These are phyloP conservation scores for Plasmopara viticola DNA, from an alignment of 352 stramenopile species.

Conservation along the genomic window DNA sequence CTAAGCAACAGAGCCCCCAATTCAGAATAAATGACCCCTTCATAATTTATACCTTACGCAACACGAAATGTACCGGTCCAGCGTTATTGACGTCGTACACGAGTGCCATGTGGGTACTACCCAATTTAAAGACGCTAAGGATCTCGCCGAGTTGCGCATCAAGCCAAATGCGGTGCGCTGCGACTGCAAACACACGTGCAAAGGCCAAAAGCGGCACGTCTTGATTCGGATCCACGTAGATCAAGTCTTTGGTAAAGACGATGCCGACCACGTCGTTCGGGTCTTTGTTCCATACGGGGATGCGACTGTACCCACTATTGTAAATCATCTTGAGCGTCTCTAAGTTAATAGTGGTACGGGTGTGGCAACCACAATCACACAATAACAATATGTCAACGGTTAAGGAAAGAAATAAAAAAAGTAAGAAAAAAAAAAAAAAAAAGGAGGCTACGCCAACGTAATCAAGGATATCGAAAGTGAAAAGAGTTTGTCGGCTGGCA, in stretches of 20 bases:
- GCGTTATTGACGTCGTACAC: constrained; percentile 80
- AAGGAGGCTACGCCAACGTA: neutral
- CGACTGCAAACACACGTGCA: constrained; percentile 80
- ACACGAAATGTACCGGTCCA: constrained; percentile 42
- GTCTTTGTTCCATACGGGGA: constrained; percentile 94
- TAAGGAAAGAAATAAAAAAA: constrained; percentile 19
- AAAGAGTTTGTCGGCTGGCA: constrained; percentile 75
- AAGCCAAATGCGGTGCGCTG: constrained; percentile 63
- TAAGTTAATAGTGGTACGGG: constrained; percentile 41
- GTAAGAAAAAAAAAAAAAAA: neutral
- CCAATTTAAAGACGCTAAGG: constrained; percentile 72
- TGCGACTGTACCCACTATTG: constrained; percentile 89
- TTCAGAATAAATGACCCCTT: neutral
- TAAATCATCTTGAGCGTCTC: constrained; percentile 76
- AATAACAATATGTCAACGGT: constrained; percentile 21
- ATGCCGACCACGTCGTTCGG: constrained; percentile 95
- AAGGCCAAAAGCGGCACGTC: constrained; percentile 82
- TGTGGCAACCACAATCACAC: constrained; percentile 7
- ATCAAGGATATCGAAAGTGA: constrained; percentile 64
- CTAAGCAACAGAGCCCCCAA: constrained; percentile 14
- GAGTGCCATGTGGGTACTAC: constrained; percentile 60
- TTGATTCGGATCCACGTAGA: constrained; percentile 67
- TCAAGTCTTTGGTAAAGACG: constrained; percentile 92
- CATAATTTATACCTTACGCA: too few species aligned
- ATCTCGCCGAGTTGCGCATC: constrained; percentile 63